Evolutionary conservation across 192 early-diverging fungal species (phyloP), one percentile per base, ranked within the genome.

Genomic region (Rhizoclosmatium globosum): DNA sequence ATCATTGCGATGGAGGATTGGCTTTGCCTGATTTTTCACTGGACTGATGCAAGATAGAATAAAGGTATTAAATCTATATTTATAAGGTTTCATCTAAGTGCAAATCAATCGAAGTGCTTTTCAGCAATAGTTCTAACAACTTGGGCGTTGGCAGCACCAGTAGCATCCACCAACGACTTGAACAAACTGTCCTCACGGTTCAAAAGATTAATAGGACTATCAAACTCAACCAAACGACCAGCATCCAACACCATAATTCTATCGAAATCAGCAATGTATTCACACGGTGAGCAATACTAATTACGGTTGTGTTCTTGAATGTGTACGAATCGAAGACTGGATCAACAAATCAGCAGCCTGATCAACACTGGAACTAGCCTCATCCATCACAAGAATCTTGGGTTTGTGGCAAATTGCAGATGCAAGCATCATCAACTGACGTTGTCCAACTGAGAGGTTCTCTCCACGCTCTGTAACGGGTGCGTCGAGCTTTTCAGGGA

Each of bases 221-320:
- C 48, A 15, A 95, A 94, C 44, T 86, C 87, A 46, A 70, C 62
- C 4, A 77, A 74, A 9, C 83, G 83, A 2, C 84, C 87, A 70
- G 85, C 87, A 39, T 85, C 81, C 83, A 88, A 81, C 47, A 88
- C 74, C 58, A 39, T 69, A 11, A 23, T 46, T 13, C 84, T 67
- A n/a, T 96, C 84, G 74, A 84, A 90, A 76, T 92, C 91, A 41
- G 90, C 79, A 47, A 93, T 84, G 93, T 94, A 71, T 92, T 91
- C 64, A 94, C 78, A 48, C 94, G 89, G 72, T 97, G 95, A 9
- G 95, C 95, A 83, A 97, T 94, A 50, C 92, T 94, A 23, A 97
- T 71, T 53, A 96, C 80, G 2, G 94, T 92, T 7, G 91, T 88
- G 61, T 91, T 75, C 39, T 81, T 80, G 82, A 96, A 94, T 69